phyloP scores from a whole-genome alignment of 768 basidiomycete species.

The Fomitopsis serialis region DNA sequence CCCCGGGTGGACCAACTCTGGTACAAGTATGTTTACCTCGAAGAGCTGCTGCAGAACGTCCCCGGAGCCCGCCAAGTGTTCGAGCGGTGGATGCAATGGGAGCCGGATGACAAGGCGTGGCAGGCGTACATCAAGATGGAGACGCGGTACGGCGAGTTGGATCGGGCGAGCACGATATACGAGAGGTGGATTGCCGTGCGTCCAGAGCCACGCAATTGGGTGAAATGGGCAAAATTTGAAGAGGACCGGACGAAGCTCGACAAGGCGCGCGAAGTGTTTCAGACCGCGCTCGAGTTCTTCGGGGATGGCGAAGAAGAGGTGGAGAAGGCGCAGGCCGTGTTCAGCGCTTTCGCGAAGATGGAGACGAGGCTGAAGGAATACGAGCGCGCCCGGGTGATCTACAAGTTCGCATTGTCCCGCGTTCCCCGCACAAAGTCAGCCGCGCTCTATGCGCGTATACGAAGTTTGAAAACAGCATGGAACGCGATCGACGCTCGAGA shows the following conservation, averaged over 20 bases:
- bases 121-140: constrained; percentile 99
- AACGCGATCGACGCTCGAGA: constrained; percentile 79
- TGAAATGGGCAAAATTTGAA: constrained; percentile 62
- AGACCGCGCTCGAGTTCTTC: constrained; percentile 62
- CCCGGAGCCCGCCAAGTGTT: constrained; percentile 96
- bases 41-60: constrained; percentile 94
- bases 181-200: constrained; percentile 83
- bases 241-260: constrained; percentile 56
- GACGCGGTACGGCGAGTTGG: constrained; percentile 85
- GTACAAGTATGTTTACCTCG: constrained; percentile 99
- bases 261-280: constrained; percentile 63
- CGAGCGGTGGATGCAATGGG: constrained; percentile 99
- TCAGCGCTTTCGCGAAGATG: constrained; percentile 94
- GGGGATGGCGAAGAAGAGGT: constrained; percentile 59
- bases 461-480: constrained; percentile 97
- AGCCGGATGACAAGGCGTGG: constrained; percentile 99
- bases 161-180: constrained; percentile 88
- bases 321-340: constrained; percentile 86
- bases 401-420: constrained; percentile 97
- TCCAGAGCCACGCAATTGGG: constrained; percentile 60
- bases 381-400: constrained; percentile 94
- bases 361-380: constrained; percentile 94
- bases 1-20: constrained; percentile 96
- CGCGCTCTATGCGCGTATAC: constrained; percentile 89
- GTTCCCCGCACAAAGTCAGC: constrained; percentile 91